Evolutionary conservation across 768 basidiomycete species (phyloP), one percentile per base, ranked within the genome.

Genomic region (Amanita rimosa): DNA sequence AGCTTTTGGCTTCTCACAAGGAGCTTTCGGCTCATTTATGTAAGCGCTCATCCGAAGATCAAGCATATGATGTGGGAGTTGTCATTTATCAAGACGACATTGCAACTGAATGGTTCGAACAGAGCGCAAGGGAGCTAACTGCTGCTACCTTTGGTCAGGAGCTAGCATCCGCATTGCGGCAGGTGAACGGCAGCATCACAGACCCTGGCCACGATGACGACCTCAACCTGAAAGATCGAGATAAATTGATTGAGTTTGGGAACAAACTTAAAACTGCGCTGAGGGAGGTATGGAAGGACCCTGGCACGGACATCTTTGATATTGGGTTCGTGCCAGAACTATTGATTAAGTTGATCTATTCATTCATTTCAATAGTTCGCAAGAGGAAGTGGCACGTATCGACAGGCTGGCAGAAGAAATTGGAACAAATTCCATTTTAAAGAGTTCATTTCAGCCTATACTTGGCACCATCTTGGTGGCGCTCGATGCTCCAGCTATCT

Each of bases 61-160:
- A 88, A 58, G 80, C 83, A 1, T 88, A 83, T 53, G 83, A 87
- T 59, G 91, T 90, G 55, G 51, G 81, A 61, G 22, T 27, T 42
- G 33, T 33, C 29, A 38, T 45, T 41, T 49, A 47, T 44, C 51
- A 38, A 13, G 31, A 11, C 48, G 37, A 49, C 53, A 22, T 40
- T 8, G 39, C 36, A 50, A 33, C 54, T 0, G 22, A 46, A 19
- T 13, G 21, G 22, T 24, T 10, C 22, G 24, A n/a, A 19, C 53
- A 92, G 92, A 90, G 86, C 58, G 88, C 92, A 1, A 74, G 80
- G 35, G 93, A 95, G 58, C 69, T 95, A 39, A 81, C 81, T 13
- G 80, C 81, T 4, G 83, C 85, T 1, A 74, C 81, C 0, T 81
- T 91, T 65, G 88, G 89, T 0, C 82, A 89, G 58, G 93, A 95